These are phyloP conservation scores for Acanthamoeba healyi DNA, from an alignment of 208 protist species.

Conservation along the genomic window DNA sequence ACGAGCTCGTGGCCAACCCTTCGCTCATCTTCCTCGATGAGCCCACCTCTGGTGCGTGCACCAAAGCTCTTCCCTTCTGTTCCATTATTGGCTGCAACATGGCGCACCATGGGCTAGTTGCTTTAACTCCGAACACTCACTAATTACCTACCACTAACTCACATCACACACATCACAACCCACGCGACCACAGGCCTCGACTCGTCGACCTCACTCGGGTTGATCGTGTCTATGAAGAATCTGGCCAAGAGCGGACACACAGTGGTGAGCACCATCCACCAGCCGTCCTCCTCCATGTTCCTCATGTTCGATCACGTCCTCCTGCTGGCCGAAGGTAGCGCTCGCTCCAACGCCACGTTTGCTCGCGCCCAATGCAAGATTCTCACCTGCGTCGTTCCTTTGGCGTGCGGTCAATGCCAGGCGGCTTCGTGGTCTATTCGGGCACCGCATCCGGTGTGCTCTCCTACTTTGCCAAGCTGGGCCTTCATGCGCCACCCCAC, in stretches of 20 bases:
- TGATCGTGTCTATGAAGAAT: conserved; percentile 91
- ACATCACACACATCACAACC: not conserved
- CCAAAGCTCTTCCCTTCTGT: not conserved
- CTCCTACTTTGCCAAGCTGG: conserved; percentile 64
- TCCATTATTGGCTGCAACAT: too few relatives aligned
- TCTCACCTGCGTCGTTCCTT: not conserved
- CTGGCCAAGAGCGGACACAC: conserved; percentile 91
- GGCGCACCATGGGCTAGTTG: too few relatives aligned
- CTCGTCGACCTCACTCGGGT: conserved; percentile 91
- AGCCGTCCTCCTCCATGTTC: conserved; percentile 93
- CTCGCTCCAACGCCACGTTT: not conserved
- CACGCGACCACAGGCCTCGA: conserved; percentile 88
- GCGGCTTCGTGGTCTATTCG: conserved; percentile 61
- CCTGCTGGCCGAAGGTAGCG: conserved; percentile 70
- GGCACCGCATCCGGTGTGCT: conserved; percentile 17
- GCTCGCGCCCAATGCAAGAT: not conserved
- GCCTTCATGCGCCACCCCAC: conserved; percentile 32
- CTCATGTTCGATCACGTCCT: conserved; percentile 81
- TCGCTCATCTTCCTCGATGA: conserved; percentile 85
- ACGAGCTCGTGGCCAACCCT: conserved; percentile 83
- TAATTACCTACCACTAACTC: not conserved
- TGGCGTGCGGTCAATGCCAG: not conserved
- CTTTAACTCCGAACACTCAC: not conserved
- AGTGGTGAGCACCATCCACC: conserved; percentile 95
- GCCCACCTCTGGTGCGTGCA: conserved; percentile 76